Evolutionary conservation across 176 grass and related monocot genomes (phyloP), one percentile per base, ranked within the genome.

Genomic region (Pontederia crassipes): DNA sequence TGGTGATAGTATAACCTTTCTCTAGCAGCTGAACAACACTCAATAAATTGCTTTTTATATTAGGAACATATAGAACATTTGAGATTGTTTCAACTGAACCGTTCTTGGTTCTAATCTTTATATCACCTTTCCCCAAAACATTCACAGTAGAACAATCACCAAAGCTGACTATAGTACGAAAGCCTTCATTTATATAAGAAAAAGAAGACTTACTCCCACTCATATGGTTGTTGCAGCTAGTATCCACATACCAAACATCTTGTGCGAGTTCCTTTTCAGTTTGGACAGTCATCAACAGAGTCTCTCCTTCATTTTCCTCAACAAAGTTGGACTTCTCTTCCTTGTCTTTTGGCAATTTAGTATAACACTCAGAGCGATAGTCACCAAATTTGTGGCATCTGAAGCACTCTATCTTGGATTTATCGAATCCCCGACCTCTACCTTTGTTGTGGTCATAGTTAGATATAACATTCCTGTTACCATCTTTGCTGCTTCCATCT

Each of bases 211-310:
- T 12, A 27, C 56, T 28, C 20, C 58, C 58, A 40, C 28, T 15
- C 26, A 35, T 60, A 10, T 60, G 58, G 26, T 60, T 60, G 27
- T 12, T 60, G 26, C 11, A 60, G 24, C 58, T 10, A 1, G 28
- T 60, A 60, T 60, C 28, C 58, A 60, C 28, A 35, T 45, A 60
- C 58, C 58, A 60, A 45, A 60, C 58, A 12, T 60, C 58, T 14
- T 10, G 4, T 4, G 13, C 8, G 35, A 15, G 11, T 32, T 2
- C 26, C 18, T 40, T 2, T 35, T 60, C 35, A 12, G 4, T 15
- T 32, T 60, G 58, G 35, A 12, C 11, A n/a, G 11, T 12, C 11
- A 60, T 60, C 28, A 60, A 40, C 58, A 60, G 45, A 45, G 26
- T 60, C 35, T 60, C 12, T 1, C 2, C 27, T 35, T 60, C 12